Evolutionary conservation across 768 basidiomycete species (phyloP), one percentile per base, ranked within the genome.

Genomic region (Serendipita vermifera): DNA sequence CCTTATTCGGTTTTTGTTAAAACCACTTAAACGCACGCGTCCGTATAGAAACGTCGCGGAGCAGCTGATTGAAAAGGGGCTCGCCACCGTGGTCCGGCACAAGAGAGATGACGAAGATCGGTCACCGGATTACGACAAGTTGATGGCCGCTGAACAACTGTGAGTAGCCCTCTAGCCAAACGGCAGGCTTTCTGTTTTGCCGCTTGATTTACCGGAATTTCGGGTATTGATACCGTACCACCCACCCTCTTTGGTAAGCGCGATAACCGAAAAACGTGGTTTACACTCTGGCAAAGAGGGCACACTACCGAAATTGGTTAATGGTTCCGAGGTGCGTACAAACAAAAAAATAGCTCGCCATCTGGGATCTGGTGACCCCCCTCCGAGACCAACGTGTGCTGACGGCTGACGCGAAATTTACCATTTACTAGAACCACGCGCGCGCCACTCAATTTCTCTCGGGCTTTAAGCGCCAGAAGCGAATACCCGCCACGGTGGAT

Each of bases 41-140:
- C 17, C 40, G 29, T 33, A n/a, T 60, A 94, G 88, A 55, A 97
- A 96, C 65, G 73, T 98, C 53, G 87, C 93, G 0, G 92, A 94
- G 64, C 87, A 91, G 65, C 71, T 99, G 32, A 81, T 97, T 54
- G 96, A 97, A 65, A 91, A 90, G 64, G 94, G 96, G 43, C 71
- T 94, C 29, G 89, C 90, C 3, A 85, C 81, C 56, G 85, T 87
- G 7, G 81, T 98, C 26, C 82, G 94, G 41, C 94, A 99, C 70
- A 86, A 83, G 64, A 81, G 89, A 20, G 93, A 94, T 62, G 94
- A 98, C 64, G 94, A 98, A 68, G 87, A 93, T 63, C 80, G 93
- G 43, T 93, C 93, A n/a, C 77, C 85, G 4, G 94, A 97, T 65
- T 90, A 91, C 61, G 96, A 99, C 71, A 92, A 90, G 71, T 73